phyloP scores from a whole-genome alignment of 352 stramenopile genomes.

The Elongisporangium prolatum region DNA sequence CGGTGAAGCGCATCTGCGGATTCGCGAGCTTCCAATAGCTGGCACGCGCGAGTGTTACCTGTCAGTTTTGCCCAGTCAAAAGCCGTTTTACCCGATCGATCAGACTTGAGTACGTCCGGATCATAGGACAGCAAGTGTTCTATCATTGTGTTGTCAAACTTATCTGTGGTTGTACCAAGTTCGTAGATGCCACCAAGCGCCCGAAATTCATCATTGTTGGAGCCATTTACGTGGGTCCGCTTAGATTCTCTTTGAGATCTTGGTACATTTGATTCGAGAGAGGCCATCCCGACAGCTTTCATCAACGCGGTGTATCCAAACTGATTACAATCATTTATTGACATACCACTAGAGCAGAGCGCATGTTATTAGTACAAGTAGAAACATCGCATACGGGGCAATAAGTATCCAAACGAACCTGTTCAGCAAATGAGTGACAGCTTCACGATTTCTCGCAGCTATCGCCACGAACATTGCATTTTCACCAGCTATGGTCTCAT shows the following conservation, averaged over 20 bases:
- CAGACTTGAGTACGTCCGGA: slow-evolving; percentile 34
- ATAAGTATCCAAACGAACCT: slow-evolving; percentile 19
- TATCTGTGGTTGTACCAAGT: background rate
- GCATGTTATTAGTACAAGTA: background rate
- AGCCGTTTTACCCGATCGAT: slow-evolving; percentile 47
- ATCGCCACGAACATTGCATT: slow-evolving; percentile 57
- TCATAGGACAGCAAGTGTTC: slow-evolving; percentile 28
- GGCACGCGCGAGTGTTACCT: slow-evolving; percentile 27
- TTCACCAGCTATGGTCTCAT: slow-evolving; percentile 54
- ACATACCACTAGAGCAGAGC: slow-evolving; percentile 31
- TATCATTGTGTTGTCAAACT: slow-evolving; percentile 54
- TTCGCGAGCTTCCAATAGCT: slow-evolving; percentile 32
- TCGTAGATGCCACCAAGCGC: background rate
- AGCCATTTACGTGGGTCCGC: slow-evolving; percentile 1
- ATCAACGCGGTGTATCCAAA: slow-evolving; percentile 71
- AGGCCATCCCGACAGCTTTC: slow-evolving; percentile 57
- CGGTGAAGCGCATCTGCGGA: slow-evolving; percentile 26
- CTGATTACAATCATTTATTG: slow-evolving; percentile 42
- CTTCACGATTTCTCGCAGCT: slow-evolving; percentile 33
- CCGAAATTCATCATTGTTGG: background rate
- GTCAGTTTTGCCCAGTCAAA: slow-evolving; percentile 63
- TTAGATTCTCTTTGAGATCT: slow-evolving; percentile 1
- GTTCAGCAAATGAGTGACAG: slow-evolving; percentile 34
- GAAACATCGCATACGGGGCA: background rate
- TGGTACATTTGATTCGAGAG: slow-evolving; percentile 15